phyloP scores from a whole-genome alignment of 805 yeast species.

The Yamadazyma paraphyllophila region DNA sequence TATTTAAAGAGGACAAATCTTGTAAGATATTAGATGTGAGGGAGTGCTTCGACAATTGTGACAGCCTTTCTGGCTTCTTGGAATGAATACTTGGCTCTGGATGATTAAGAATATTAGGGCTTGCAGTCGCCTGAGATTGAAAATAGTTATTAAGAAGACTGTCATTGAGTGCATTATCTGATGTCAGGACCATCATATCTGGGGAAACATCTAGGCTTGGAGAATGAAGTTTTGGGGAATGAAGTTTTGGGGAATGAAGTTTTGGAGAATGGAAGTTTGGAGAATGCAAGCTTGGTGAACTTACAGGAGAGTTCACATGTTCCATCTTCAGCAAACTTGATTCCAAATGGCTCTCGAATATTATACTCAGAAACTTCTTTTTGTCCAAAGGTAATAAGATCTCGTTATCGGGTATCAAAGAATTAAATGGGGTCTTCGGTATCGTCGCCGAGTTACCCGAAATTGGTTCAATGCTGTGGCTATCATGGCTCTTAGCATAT shows the following conservation, averaged over 20 bases:
- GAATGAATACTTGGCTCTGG: background rate
- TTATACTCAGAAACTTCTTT: background rate
- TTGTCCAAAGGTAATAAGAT: background rate
- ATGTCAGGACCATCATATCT: background rate
- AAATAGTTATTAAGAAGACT: slow-evolving; percentile 8
- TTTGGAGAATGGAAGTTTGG: too few relatives aligned
- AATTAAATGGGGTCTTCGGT: background rate
- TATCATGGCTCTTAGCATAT: background rate
- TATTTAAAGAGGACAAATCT: slow-evolving; percentile 4
- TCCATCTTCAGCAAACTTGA: background rate
- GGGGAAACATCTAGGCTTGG: background rate
- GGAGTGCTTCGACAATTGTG: background rate
- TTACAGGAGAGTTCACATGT: too few relatives aligned
- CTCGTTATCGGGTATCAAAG: background rate
- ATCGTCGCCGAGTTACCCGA: too few relatives aligned
- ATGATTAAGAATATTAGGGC: background rate
- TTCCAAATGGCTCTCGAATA: slow-evolving; percentile 1
- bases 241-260: too few relatives aligned
- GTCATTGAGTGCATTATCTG: background rate
- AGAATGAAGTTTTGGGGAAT: background rate
- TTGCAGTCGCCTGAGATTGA: background rate
- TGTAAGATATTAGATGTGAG: slow-evolving; percentile 6
- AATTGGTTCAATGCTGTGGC: background rate
- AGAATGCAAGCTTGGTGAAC: too few relatives aligned
- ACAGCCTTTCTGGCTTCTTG: background rate